These are phyloP conservation scores for Malus sieversii DNA, from an alignment of 306 rosid genomes.

Conservation along the genomic window DNA sequence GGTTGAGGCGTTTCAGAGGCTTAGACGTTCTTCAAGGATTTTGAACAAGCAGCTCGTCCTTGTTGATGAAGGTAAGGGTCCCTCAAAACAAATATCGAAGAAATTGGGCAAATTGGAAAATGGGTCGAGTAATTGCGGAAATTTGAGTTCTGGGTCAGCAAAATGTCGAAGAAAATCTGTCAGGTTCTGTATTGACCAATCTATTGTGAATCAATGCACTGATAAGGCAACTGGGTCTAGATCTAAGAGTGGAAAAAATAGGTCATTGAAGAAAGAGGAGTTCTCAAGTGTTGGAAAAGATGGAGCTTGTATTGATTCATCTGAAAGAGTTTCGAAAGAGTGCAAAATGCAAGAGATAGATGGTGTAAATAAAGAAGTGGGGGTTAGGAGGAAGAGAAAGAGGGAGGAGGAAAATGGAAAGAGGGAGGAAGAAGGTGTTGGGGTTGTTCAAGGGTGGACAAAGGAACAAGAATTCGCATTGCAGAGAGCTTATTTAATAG, in stretches of 20 bases:
- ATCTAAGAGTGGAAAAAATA: not conserved
- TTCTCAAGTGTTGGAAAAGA: conserved; percentile 1
- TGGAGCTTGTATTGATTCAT: not conserved
- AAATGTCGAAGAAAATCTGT: conserved; percentile 17
- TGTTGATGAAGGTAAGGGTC: not conserved
- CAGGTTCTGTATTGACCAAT: conserved; percentile 7
- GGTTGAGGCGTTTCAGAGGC: conserved; percentile 11
- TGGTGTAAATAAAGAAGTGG: conserved; percentile 1
- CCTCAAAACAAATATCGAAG: not conserved
- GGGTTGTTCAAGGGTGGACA: conserved; percentile 51
- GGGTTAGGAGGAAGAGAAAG: conserved; percentile 42
- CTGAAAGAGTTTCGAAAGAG: not conserved
- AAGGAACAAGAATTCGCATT: conserved; percentile 65
- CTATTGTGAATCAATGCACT: not conserved
- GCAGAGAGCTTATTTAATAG: conserved; percentile 52
- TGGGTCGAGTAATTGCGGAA: not conserved
- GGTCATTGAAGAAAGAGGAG: not conserved
- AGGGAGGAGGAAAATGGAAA: conserved; percentile 33
- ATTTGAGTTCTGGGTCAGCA: conserved; percentile 6
- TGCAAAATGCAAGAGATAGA: not conserved
- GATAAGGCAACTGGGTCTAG: not conserved
- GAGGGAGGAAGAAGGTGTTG: conserved; percentile 21
- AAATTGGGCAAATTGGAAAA: conserved; percentile 3
- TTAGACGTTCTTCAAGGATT: conserved; percentile 43
- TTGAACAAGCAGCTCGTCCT: not conserved